These are phyloP conservation scores for Gautieria morchelliformis DNA, from an alignment of 768 basidiomycete species.

Conservation along the genomic window DNA sequence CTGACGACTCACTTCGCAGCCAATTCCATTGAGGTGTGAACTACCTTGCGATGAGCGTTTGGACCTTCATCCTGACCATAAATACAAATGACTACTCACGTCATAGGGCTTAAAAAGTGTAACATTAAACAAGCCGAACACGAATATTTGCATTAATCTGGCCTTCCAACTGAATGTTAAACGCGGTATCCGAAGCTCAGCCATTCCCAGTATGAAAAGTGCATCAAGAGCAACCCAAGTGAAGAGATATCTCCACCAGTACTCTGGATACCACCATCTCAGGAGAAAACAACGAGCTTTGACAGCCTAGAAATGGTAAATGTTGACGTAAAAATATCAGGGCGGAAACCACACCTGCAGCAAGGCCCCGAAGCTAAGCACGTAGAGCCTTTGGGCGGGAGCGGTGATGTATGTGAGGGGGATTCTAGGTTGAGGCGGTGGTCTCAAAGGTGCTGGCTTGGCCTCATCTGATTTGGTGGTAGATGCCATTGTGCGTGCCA, in stretches of 20 bases:
- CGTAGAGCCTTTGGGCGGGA: constrained; percentile 73
- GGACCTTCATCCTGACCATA: constrained; percentile 5
- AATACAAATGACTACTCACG: constrained; percentile 6
- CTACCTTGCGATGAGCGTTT: not conserved
- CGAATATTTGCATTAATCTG: constrained; percentile 13
- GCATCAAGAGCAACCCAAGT: constrained; percentile 23
- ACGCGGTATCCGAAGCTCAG: constrained; percentile 26
- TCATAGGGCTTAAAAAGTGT: constrained; percentile 20
- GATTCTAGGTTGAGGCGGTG: constrained; percentile 42
- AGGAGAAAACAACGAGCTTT: constrained; percentile 51
- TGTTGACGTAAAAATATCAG: constrained; percentile 2
- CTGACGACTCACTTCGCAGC: constrained; percentile 23
- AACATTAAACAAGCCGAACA: constrained; percentile 18
- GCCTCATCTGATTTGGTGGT: not conserved
- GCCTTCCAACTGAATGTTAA: constrained; percentile 20
- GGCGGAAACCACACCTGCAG: constrained; percentile 48
- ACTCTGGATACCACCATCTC: constrained; percentile 31
- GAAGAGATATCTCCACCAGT: constrained; percentile 62
- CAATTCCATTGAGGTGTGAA: constrained; percentile 37
- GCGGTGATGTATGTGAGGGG: constrained; percentile 66
- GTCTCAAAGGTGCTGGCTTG: not conserved
- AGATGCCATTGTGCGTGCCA: not conserved
- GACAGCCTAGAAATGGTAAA: constrained; percentile 44
- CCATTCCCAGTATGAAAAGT: constrained; percentile 17
- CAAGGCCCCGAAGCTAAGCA: constrained; percentile 63